Evolutionary conservation across 2,329 filamentous ascomycete genomes (phyloP), one percentile per base, ranked within the genome.

Genomic region (Penicillium griseofulvum): DNA sequence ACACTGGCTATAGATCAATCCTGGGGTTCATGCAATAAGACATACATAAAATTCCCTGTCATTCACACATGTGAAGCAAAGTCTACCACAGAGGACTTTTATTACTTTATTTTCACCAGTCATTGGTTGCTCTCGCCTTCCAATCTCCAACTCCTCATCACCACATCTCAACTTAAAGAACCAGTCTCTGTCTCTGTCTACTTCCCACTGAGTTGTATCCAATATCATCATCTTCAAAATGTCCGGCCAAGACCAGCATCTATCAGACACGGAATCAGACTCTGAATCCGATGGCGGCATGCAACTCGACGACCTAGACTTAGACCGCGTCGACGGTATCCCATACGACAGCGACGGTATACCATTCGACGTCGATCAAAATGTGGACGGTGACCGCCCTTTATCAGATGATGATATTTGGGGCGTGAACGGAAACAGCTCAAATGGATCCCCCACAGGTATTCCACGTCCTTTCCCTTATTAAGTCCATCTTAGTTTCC

Each of bases 221-320:
- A 2, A 19, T 31, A 4, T 14, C 14, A 26, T 1, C 14, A 24
- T 17, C 16, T 24, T 36, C 24, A 55, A 54, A 42, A 57, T 62
- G 22, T 64, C 66, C 45, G 49, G 56, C 42, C 12, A 17, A 17
- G 2, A 4, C n/a, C 61, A 59, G 31, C 57, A 62, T 43, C 54
- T 63, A 26, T 45, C 56, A 34, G 54, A 59, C 5, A 54, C 54
- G 3, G 61, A 66, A 17, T 58, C 57, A 4, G 64, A 64, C 14
- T 57, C 57, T 0, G 60, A 63, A 12, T 51, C 51, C 5, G 59
- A 63, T 37, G 65, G 67, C 17, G 61, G 59, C 12, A 69, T 70
- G 66, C 57, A 67, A 31, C 38, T 69, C 37, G 65, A 68, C 9
- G 34, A 57, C 17, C 42, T 51, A 24, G 52, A 62, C 31, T 14